A percentile compares a stretch with the other conserved stretches of the same genome.
These are phyloP conservation scores for Sphaerulina vaccinii DNA, from an alignment of 2,329 filamentous ascomycete species.

Conservation along the genomic window DNA sequence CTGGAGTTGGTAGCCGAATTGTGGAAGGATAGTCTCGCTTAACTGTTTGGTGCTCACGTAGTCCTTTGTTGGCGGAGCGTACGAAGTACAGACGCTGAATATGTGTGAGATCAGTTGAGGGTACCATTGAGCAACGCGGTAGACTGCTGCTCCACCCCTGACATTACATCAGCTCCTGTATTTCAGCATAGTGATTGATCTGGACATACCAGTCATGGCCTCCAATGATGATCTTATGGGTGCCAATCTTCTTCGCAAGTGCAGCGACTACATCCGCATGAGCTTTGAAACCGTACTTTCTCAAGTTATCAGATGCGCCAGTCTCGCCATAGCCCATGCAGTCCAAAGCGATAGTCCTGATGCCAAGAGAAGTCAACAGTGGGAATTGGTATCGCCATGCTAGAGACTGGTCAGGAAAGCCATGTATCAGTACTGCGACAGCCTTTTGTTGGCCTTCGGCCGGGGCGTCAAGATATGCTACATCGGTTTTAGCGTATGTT, in stretches of 20 bases:
- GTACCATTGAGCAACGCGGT: constrained; percentile 71
- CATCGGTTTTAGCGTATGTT: not conserved
- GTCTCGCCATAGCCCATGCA: constrained; percentile 84
- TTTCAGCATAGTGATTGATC: not conserved
- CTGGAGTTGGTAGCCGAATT: constrained; percentile 83
- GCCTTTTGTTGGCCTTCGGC: constrained; percentile 41
- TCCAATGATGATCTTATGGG: constrained; percentile 69
- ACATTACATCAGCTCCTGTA: not conserved
- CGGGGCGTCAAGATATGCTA: constrained; percentile 18
- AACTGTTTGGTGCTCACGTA: constrained; percentile 61
- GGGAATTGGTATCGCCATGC: constrained; percentile 92
- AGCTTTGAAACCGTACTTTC: constrained; percentile 68
- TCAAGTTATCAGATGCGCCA: constrained; percentile 38
- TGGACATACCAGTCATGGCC: constrained; percentile 74
- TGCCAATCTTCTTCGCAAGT: constrained; percentile 60
- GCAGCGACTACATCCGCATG: constrained; percentile 73
- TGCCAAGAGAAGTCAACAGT: constrained; percentile 65
- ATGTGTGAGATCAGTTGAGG: constrained; percentile 70
- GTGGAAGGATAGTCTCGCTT: constrained; percentile 58
- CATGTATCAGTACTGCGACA: constrained; percentile 64
- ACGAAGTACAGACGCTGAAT: constrained; percentile 78
- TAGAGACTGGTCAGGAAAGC: constrained; percentile 78
- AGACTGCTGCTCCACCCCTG: constrained; percentile 69
- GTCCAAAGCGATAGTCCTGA: constrained; percentile 80
- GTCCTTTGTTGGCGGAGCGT: constrained; percentile 52